Conservation (phyloP, 2,329 filamentous ascomycete species). For the Tolypocladium ovalisporum region DNA sequence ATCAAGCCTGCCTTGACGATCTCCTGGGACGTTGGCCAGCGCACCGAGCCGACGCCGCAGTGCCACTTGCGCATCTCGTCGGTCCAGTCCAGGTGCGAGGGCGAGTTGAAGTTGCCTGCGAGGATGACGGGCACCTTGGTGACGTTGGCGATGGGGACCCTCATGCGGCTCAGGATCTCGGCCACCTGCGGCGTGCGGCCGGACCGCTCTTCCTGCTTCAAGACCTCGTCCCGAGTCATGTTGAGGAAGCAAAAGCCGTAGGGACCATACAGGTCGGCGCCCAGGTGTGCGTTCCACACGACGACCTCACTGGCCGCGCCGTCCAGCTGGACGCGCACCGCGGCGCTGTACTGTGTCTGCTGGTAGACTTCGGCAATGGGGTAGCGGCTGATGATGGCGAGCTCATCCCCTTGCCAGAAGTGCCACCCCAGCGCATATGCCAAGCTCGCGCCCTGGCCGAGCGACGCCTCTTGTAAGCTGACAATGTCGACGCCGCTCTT, state of each 20-base stretch:
- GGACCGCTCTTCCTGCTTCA: conserved; percentile 22
- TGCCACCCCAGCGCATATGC: conserved; percentile 28
- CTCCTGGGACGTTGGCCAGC: conserved; percentile 27
- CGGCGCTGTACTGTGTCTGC: conserved; percentile 15
- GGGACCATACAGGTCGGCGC: conserved; percentile 27
- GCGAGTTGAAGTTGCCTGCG: conserved; percentile 31
- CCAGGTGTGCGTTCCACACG: conserved; percentile 25
- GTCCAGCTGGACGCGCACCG: conserved; percentile 23
- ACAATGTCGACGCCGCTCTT: conserved; percentile 22
- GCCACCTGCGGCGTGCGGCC: conserved; percentile 26
- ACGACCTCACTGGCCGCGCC: conserved; percentile 17
- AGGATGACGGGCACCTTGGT: conserved; percentile 24
- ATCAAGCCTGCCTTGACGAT: conserved; percentile 22
- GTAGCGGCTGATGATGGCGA: conserved; percentile 26
- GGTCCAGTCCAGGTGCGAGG: conserved; percentile 31
- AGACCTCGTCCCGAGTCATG: conserved; percentile 19
- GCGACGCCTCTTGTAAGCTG: conserved; percentile 28
- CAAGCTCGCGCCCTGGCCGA: too few species aligned
- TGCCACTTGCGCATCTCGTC: conserved; percentile 19
- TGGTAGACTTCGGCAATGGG: conserved; percentile 21
- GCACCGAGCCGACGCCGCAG: conserved; percentile 21
- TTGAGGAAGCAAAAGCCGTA: conserved; percentile 31
- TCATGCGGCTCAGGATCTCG: conserved; percentile 22
- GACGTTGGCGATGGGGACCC: conserved; percentile 15
- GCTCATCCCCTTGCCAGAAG: conserved; percentile 20